A percentile compares a stretch with the other conserved stretches of the same genome.
These are phyloP conservation scores for Carex kokanica DNA, from an alignment of 176 grass and related monocot genomes.

Conservation along the genomic window DNA sequence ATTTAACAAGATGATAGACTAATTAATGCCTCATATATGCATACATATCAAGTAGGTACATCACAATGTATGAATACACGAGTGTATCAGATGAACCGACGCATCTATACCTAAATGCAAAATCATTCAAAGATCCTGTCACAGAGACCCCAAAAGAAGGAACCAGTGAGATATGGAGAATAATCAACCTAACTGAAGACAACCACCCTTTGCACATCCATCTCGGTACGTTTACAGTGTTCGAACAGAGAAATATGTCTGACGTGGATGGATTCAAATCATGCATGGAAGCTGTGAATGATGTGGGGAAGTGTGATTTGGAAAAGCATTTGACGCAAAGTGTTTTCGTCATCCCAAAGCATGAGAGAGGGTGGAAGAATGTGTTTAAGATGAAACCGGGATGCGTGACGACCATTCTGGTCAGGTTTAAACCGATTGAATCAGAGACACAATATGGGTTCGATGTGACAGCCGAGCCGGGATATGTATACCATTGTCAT, in stretches of 20 bases:
- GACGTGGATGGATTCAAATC: constrained; percentile 39
- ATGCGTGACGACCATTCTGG: constrained; percentile 47
- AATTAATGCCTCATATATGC: neutral
- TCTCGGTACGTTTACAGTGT: constrained; percentile 50
- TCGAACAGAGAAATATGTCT: constrained; percentile 55
- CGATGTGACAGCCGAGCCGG: constrained; percentile 56
- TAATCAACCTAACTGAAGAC: constrained; percentile 94
- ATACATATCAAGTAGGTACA: constrained; percentile 12
- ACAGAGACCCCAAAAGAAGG: constrained; percentile 72
- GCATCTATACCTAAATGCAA: constrained; percentile 75
- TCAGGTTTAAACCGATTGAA: constrained; percentile 58
- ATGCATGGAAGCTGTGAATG: constrained; percentile 58
- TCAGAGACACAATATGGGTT: constrained; percentile 38
- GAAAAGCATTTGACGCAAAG: constrained; percentile 25
- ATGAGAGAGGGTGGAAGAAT: constrained; percentile 89
- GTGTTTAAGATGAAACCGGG: constrained; percentile 75
- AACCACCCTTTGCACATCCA: constrained; percentile 94
- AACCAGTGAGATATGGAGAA: constrained; percentile 63
- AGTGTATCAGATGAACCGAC: constrained; percentile 52
- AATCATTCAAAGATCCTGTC: constrained; percentile 48
- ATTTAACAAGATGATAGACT: neutral
- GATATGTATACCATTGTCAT: constrained; percentile 93
- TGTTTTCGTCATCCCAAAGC: constrained; percentile 24
- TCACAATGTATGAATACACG: constrained; percentile 89
- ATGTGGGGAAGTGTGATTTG: constrained; percentile 42